These are phyloP conservation scores for Cutaneotrichosporon mucoides DNA, from an alignment of 1,284 basidiomycete genomes.

Conservation along the genomic window DNA sequence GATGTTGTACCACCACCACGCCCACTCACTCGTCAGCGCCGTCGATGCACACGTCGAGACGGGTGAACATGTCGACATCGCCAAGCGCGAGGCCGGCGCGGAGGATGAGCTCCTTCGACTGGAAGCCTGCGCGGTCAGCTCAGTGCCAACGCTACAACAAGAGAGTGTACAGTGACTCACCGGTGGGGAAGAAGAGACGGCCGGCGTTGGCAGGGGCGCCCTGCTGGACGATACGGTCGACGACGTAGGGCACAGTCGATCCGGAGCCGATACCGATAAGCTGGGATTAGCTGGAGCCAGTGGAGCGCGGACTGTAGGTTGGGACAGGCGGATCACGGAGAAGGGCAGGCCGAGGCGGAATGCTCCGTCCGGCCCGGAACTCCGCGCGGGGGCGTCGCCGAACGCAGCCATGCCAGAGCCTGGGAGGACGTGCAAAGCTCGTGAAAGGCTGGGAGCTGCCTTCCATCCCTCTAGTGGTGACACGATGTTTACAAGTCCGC, in stretches of 20 bases:
- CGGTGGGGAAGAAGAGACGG: slow-evolving; percentile 85
- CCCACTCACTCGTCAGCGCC: slow-evolving; percentile 86
- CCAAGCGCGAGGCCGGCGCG: slow-evolving; percentile 73
- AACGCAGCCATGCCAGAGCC: too few species aligned
- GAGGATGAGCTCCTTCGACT: slow-evolving; percentile 90
- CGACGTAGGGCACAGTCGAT: slow-evolving; percentile 96
- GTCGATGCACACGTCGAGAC: slow-evolving; percentile 92
- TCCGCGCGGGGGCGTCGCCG: too few species aligned
- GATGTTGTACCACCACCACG: too few species aligned
- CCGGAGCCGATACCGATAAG: slow-evolving; percentile 89
- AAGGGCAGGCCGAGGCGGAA: too few species aligned
- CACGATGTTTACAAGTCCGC: background rate
- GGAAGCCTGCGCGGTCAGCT: slow-evolving; percentile 64
- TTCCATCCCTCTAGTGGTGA: too few species aligned
- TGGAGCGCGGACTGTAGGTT: too few species aligned
- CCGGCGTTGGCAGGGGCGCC: slow-evolving; percentile 69
- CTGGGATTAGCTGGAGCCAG: slow-evolving; percentile 49
- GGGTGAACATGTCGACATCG: slow-evolving; percentile 85
- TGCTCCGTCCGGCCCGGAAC: too few species aligned
- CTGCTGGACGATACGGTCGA: slow-evolving; percentile 88
- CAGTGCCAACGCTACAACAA: background rate
- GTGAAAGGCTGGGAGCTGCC: too few species aligned
- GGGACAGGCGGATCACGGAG: too few species aligned
- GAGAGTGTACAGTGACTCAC: slow-evolving; percentile 48
- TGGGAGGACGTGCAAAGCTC: too few species aligned